A percentile compares a stretch with the other conserved stretches of the same genome.
Evolutionary conservation across 106 monocot genomes (phyloP).

Genomic region (Dendrobium huoshanense): DNA sequence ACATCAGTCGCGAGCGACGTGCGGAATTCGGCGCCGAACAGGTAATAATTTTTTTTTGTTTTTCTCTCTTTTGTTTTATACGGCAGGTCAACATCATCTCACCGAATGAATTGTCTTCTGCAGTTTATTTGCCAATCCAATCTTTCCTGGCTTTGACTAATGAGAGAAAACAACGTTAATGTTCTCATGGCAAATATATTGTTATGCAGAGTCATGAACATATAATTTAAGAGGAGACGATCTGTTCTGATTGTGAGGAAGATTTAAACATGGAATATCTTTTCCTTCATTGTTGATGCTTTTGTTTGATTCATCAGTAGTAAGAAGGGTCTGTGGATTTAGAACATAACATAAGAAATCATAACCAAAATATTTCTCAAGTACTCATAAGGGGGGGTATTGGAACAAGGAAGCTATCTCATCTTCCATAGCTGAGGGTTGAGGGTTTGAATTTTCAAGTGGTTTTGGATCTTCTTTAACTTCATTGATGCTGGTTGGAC

Average conservation of each 20-base stretch:
- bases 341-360: conserved; percentile 63
- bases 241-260: neutral
- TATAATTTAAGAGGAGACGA: conserved; percentile 34
- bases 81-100: too few species aligned
- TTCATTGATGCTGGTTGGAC: neutral
- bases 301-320: neutral
- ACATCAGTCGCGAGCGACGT: too few species aligned
- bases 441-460: neutral
- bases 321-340: conserved; percentile 6
- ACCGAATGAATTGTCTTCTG: neutral
- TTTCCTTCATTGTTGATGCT: neutral
- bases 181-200: conserved; percentile 2
- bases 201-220: neutral
- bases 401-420: conserved; percentile 54
- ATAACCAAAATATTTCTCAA: conserved; percentile 49
- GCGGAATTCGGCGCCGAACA: too few species aligned
- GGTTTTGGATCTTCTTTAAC: conserved; percentile 6
- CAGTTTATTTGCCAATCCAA: neutral
- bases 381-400: conserved; percentile 51
- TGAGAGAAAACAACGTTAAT: conserved; percentile 21
- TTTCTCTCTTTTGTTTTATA: too few species aligned
- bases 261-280: neutral
- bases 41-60: too few species aligned
- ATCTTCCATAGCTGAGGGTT: conserved; percentile 22
- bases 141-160: conserved; percentile 25